Evolutionary conservation across 768 basidiomycete genomes (phyloP).

Genomic region (Exidia glandulosa): DNA sequence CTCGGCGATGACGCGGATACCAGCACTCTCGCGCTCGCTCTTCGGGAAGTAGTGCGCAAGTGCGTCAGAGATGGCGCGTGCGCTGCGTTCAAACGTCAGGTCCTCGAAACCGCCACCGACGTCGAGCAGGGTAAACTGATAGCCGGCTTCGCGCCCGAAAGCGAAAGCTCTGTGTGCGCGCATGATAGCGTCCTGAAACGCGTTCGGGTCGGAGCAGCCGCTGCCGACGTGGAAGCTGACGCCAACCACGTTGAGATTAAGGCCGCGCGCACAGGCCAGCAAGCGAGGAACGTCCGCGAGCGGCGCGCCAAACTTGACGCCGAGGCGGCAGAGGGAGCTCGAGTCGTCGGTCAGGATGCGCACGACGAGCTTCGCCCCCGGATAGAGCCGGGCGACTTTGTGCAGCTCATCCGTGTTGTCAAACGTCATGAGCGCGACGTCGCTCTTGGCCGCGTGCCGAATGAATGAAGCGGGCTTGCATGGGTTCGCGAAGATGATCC

Average conservation of each 20-base stretch:
- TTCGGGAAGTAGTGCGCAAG: slow-evolving; percentile 75
- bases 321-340: slow-evolving; percentile 85
- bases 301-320: slow-evolving; percentile 94
- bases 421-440: slow-evolving; percentile 93
- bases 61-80: slow-evolving; percentile 53
- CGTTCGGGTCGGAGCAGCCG: slow-evolving; percentile 86
- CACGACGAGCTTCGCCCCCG: slow-evolving; percentile 74
- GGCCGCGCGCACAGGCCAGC: slow-evolving; percentile 64
- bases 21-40: slow-evolving; percentile 23
- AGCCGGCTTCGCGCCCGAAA: slow-evolving; percentile 75
- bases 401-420: slow-evolving; percentile 94
- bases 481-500: slow-evolving; percentile 96
- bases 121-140: slow-evolving; percentile 73
- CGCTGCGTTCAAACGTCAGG: slow-evolving; percentile 70
- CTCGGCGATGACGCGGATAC: slow-evolving; percentile 82
- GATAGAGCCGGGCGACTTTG: slow-evolving; percentile 79
- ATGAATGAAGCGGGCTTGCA: slow-evolving; percentile 96
- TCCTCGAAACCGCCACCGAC: slow-evolving; percentile 97
- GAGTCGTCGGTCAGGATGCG: slow-evolving; percentile 98
- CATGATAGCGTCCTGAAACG: slow-evolving; percentile 81
- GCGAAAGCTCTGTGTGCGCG: slow-evolving; percentile 79
- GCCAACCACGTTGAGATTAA: slow-evolving; percentile 79
- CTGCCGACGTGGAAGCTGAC: slow-evolving; percentile 98
- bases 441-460: slow-evolving; percentile 64
- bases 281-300: slow-evolving; percentile 69